Evolutionary conservation across 2,329 filamentous ascomycete genomes (phyloP), one percentile per base, ranked within the genome.

Genomic region (Sphaerulina musiva): DNA sequence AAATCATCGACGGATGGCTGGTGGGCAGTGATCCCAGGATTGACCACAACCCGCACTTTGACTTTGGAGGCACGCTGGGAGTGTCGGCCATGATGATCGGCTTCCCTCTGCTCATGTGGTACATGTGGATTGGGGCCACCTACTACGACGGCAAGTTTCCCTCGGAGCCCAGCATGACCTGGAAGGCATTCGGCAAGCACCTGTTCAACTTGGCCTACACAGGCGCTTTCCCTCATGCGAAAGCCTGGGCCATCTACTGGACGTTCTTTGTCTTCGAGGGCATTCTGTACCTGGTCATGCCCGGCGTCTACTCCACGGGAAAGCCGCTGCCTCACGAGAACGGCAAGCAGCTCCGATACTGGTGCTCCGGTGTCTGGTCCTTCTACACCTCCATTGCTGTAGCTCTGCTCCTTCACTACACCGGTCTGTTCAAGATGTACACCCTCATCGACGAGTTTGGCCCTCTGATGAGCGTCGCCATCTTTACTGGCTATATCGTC

Each of bases 111-210:
- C 80, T 98, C 64, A 97, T 97, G 92, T 96, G 89, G 80, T 97
- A 96, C 76, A 95, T 98, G 91, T 97, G 91, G 91, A 85, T 95
- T 71, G 93, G 93, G 48, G 87, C 92, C 34, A 91, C 85, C 47
- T 95, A 92, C 75, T 98, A 96, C 74, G 77, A 89, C 68, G 92
- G 92, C 63, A 84, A 87, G 59, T 78, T 95, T 48, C 93, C 93
- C 12, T 74, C 76, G 42, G 66, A 69, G 57, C 66, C 66, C 23
- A 60, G 58, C 59, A 66, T 66, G 64, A 84, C 78, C 62, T 81
- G 82, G 69, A 62, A 67, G 10, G 84, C 92, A 14, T 97, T 96
- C 69, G 77, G 80, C 51, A 72, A 77, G 54, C 84, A 95, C 61
- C 72, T 97, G 69, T 79, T 74, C 60, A 68, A 84, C 58, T 76